These are phyloP conservation scores for Mollisia scopiformis DNA, from an alignment of 2,329 filamentous ascomycete species.

Conservation along the genomic window DNA sequence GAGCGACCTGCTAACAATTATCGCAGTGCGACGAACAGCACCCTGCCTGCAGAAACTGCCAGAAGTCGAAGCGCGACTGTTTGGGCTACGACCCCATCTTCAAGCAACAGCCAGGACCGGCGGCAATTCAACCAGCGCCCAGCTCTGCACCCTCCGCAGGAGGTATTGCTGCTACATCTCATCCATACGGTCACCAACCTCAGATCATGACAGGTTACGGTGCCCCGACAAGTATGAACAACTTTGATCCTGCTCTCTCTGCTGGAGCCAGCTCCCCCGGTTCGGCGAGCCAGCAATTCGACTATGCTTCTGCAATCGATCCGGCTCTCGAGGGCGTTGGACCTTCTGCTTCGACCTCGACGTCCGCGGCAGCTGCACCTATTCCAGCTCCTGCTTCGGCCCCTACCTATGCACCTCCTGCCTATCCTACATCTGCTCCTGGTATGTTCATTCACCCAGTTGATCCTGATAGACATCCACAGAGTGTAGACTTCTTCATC, in stretches of 20 bases:
- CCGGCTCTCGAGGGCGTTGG: conserved; percentile 60
- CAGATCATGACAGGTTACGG: conserved; percentile 48
- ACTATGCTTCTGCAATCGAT: conserved; percentile 66
- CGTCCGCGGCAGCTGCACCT: too few relatives aligned
- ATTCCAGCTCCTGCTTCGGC: too few relatives aligned
- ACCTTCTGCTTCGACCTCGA: conserved; percentile 29
- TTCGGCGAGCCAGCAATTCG: conserved; percentile 50
- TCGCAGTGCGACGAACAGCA: conserved; percentile 92
- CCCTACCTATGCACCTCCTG: too few relatives aligned
- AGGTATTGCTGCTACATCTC: conserved; percentile 34
- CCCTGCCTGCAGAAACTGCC: conserved; percentile 88
- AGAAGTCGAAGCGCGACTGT: conserved; percentile 86
- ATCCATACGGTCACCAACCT: conserved; percentile 50
- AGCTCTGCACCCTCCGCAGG: conserved; percentile 41
- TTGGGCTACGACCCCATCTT: conserved; percentile 87
- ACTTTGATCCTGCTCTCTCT: conserved; percentile 38
- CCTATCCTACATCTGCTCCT: conserved; percentile 30
- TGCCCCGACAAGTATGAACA: conserved; percentile 28
- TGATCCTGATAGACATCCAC: conserved; percentile 36
- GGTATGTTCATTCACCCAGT: conserved; percentile 34
- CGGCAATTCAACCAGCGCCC: conserved; percentile 73
- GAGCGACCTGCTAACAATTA: conserved; percentile 26
- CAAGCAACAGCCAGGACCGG: conserved; percentile 68
- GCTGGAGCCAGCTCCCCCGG: conserved; percentile 47
- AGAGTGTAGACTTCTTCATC: conserved; percentile 40